phyloP scores from a whole-genome alignment of 352 stramenopile species.

The Pythium scleroteichum region DNA sequence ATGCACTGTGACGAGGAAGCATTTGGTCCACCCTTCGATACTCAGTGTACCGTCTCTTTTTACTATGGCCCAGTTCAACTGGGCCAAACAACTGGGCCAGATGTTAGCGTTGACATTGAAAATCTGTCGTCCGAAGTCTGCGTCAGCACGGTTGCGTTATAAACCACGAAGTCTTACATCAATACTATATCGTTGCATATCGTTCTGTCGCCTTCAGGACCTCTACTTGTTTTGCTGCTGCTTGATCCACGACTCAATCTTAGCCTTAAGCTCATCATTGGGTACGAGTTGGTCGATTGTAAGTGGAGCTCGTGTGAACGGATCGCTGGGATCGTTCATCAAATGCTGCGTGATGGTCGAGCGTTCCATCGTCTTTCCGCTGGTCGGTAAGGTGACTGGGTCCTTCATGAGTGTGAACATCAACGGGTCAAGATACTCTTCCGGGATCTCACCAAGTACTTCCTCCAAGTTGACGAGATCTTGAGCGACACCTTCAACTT shows the following conservation, averaged over 20 bases:
- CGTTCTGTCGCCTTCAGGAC: no score
- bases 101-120: no score
- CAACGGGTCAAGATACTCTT: constrained; percentile 96
- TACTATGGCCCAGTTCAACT: no score
- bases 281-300: constrained; percentile 61
- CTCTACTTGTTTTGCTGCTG: constrained; percentile 20
- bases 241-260: constrained; percentile 63
- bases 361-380: constrained; percentile 91
- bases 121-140: no score
- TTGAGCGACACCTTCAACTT: constrained; percentile 51
- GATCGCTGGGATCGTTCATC: constrained; percentile 96
- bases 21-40: background rate
- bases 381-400: constrained; percentile 92
- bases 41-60: background rate
- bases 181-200: no score
- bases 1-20: no score
- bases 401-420: constrained; percentile 96
- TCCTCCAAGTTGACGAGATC: constrained; percentile 65
- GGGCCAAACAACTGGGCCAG: no score
- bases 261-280: constrained; percentile 60
- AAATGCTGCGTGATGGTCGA: constrained; percentile 96
- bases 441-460: constrained; percentile 91
- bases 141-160: no score
- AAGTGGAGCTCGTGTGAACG: constrained; percentile 95
- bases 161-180: no score